phyloP scores from a whole-genome alignment of 371 early-diverging fungal species.

The Lichtheimia corymbifera region DNA sequence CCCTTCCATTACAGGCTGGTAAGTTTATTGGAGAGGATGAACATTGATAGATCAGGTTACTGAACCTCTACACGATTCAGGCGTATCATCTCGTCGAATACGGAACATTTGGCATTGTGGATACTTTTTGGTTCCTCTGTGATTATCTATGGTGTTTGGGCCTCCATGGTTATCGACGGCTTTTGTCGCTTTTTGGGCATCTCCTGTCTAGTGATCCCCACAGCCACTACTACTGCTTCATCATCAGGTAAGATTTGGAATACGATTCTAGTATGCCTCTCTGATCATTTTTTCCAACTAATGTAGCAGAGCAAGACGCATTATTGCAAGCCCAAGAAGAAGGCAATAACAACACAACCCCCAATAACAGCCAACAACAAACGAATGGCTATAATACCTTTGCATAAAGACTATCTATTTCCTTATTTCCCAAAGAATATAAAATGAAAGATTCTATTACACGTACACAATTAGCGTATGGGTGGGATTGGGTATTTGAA shows the following conservation, averaged over 20 bases:
- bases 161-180: conserved; percentile 76
- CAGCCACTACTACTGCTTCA: conserved; percentile 22
- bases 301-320: conserved; percentile 23
- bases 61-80: background rate
- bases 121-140: conserved; percentile 61
- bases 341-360: conserved; percentile 3
- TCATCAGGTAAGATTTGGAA: conserved; percentile 4
- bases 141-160: conserved; percentile 79
- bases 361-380: background rate
- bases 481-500: no score
- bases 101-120: conserved; percentile 67
- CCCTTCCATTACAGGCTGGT: conserved; percentile 9
- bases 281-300: background rate
- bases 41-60: background rate
- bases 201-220: conserved; percentile 77
- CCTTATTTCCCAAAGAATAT: background rate
- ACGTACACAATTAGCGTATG: background rate
- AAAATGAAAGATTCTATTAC: background rate
- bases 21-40: background rate
- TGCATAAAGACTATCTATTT: background rate
- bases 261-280: background rate
- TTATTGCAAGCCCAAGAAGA: conserved; percentile 23
- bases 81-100: conserved; percentile 45
- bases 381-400: conserved; percentile 4
- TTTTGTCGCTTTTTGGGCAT: conserved; percentile 85